Base-by-base conservation (phyloP, 106 monocot genomes). In the Chionographis japonica region DNA sequence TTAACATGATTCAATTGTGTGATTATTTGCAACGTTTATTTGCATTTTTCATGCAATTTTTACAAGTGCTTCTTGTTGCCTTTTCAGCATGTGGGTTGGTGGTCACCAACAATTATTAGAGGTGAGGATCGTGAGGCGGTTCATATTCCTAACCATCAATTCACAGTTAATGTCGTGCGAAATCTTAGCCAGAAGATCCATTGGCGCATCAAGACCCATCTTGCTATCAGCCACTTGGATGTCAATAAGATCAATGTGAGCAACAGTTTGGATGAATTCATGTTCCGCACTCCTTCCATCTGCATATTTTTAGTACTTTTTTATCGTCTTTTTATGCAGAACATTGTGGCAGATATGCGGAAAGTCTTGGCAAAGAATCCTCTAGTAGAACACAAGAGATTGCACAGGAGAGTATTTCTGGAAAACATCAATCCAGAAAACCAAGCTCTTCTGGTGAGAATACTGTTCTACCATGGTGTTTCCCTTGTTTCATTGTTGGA, bases 281-380 rank as follows among this genome's bases (percentile, higher is more conserved):
- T 8, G 12, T 17, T 58, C 13, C 40, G 8, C 14, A 2, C 58
- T 49, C 27, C 2, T 6, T 78, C 61, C 52, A 18, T 40, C n/a
- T 54, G 6, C 19, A 60, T 50, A 61, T 42, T 7, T 37, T 15
- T 37, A 15, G 8, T n/a, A 19, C 46, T 58, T 6, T 4, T 15
- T 3, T 54, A 15, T 50, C 13, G 4, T 39, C 65, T 73, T 72
- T 42, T 49, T 73, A 42, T 43, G 63, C 77, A 99, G 98, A 88
- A 70, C 58, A 99, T 99, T 79, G 98, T 99, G 15, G 93, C 98
- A 46, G 98, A 99, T 67, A 99, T 99, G 98, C 77, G 98, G 43
- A 99, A 99, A 79, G 98, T 99, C 37, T 61, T 99, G 74, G 87
- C 98, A 60, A 99, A 99, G 75, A 90, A 93, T 85, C 93, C 98